Evolutionary conservation across 2,329 filamentous ascomycete genomes (phyloP), one percentile per base, ranked within the genome.

Genomic region (Bertia moriformis): DNA sequence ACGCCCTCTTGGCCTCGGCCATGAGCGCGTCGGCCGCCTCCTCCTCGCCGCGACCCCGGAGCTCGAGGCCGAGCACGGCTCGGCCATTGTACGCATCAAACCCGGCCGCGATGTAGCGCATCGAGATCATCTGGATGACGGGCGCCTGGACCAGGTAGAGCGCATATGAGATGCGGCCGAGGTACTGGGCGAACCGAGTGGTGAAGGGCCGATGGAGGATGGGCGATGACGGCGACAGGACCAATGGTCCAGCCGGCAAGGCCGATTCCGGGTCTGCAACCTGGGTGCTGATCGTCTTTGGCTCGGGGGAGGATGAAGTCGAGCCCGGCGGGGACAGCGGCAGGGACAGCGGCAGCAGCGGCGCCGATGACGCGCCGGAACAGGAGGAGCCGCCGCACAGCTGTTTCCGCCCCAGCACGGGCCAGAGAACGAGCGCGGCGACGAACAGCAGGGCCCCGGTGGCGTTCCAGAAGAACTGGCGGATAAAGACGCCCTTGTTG

Each of bases 131-230:
- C 13, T 27, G 17, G 37, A 39, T 44, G 14, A 48, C 33, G 5
- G 39, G 24, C 4, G 41, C 44, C 38, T 49, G 47, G 15, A 47
- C 40, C 14, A 49, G 42, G 38, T 49, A 50, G 37, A 50, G 38
- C 12, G 46, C 42, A 40, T 46, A 51, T 10, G 46, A 47, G 35
- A 49, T 44, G 10, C 44, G 44, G 20, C 48, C 48, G 7, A 51
- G 42, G 36, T 51, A 51, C 22, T 45, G 43, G 14, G 45, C 42
- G 12, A 47, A 44, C 10, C 39, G 30, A 3, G 43, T 49, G 3
- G 45, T 50, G 37, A 51, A 48, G 22, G 45, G 44, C 4, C 43
- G 39, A 38, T 49, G 45, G 13, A 49, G 35, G 4, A 43, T 27
- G 4, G 44, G 44, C 5, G 30, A 24, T 12, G 37, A 41, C 4